These are phyloP conservation scores for Huntiella abstrusa DNA, from an alignment of 2,329 filamentous ascomycete species.

Conservation along the genomic window DNA sequence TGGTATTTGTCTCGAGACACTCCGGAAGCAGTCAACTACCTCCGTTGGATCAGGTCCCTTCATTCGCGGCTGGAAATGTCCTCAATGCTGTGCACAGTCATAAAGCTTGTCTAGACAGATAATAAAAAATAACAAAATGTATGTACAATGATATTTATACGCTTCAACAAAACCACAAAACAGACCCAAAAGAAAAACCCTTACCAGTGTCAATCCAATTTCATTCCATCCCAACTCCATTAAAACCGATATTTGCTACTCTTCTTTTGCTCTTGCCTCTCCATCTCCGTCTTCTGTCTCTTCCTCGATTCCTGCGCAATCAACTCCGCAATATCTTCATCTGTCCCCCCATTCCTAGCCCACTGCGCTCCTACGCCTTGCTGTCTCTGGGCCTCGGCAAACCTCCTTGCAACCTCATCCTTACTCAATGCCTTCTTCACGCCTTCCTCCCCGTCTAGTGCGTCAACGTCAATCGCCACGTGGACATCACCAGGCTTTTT, in stretches of 20 bases:
- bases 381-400: constrained; percentile 51
- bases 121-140: background rate
- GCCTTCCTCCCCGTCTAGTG: constrained; percentile 53
- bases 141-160: background rate
- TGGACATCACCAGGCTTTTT: constrained; percentile 97
- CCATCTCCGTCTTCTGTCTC: constrained; percentile 71
- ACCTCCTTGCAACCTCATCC: constrained; percentile 62
- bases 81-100: background rate
- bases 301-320: constrained; percentile 87
- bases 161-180: background rate
- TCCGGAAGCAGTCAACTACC: background rate
- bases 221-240: background rate
- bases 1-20: constrained; percentile 5
- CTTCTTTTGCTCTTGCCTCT: constrained; percentile 49
- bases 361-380: constrained; percentile 51
- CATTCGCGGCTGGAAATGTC: constrained; percentile 8
- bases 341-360: constrained; percentile 29
- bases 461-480: constrained; percentile 74
- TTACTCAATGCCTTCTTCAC: constrained; percentile 39
- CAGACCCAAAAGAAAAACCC: background rate
- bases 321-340: constrained; percentile 89
- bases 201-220: background rate
- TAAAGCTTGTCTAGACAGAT: background rate
- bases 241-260: constrained; percentile 31
- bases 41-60: constrained; percentile 4